Base-by-base conservation (phyloP, 1,284 basidiomycete genomes). In the Jaminaea rosea region DNA sequence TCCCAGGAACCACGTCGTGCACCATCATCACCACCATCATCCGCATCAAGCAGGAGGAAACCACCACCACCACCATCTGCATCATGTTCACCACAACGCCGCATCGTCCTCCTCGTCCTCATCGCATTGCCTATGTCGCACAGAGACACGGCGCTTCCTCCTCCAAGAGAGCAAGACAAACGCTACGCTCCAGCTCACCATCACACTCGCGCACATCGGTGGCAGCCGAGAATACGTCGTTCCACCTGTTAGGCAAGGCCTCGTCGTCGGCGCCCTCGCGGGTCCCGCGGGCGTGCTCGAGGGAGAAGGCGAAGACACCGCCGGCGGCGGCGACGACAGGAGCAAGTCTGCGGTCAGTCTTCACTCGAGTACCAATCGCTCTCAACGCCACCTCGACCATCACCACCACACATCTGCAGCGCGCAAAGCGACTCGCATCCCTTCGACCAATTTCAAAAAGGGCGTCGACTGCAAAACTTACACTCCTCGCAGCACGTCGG, bases 151-250 rank as follows among this genome's bases (percentile, higher is more conserved):
- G 15, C 79, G 82, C 21, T 86, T 87, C 72, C 78, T 88, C 13
- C 76, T 88, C 6, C 77, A 81, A 48, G 80, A 86, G 60, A 86
- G 83, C 69, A 85, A 84, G 74, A 86, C 83, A 39, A 88, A 88
- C 59, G 85, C 86, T 0, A 84, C 83, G 1, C 78, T 88, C 24
- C 63, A 85, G 80, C 73, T 87, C 11, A 81, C 83, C 5, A 78
- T 85, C 45, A 78, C 82, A 46, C 74, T 86, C 46, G 78, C 80
- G 34, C 79, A 80, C 58, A 74, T 83, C 15, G 80, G 80, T 19
- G 83, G 84, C 1, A 79, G 82, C 56, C 76, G 77, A 5, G 63
- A 78, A 23, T 88, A 83, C 67, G 78, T 77, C 26, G 81, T 73
- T 6, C 84, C 73, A 10, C 50, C 59, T 13, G 59, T 70, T 31